phyloP scores from a whole-genome alignment of 176 grass and related monocot genomes.

The Ananas comosus region DNA sequence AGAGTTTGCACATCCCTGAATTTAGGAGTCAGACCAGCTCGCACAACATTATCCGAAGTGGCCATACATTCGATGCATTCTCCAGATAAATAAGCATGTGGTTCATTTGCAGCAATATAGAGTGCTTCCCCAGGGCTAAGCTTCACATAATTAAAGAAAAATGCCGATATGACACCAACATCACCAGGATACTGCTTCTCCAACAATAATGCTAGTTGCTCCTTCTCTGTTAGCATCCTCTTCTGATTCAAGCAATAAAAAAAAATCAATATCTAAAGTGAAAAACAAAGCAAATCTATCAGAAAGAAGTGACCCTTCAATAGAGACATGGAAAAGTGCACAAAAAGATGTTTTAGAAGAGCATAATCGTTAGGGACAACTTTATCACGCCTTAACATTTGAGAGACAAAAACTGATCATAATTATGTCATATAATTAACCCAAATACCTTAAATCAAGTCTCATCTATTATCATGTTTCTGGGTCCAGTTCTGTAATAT shows the following conservation, averaged over 20 bases:
- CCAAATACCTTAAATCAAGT: no score
- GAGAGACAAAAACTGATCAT: no score
- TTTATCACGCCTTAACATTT: no score
- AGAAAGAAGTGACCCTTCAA: no score
- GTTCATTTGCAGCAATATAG: slow-evolving; percentile 75
- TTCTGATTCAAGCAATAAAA: slow-evolving; percentile 30
- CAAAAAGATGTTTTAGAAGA: no score
- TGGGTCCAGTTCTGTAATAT: no score
- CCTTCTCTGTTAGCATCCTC: slow-evolving; percentile 70
- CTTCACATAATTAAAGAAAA: slow-evolving; percentile 79
- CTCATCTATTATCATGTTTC: no score
- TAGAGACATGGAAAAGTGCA: no score
- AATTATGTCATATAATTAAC: no score
- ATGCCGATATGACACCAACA: slow-evolving; percentile 66
- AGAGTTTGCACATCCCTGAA: slow-evolving; percentile 79
- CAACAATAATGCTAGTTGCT: slow-evolving; percentile 50
- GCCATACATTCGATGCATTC: slow-evolving; percentile 96
- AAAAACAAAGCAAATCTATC: no score
- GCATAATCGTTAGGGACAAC: no score
- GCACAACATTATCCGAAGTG: slow-evolving; percentile 80
- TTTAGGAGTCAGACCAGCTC: slow-evolving; percentile 84
- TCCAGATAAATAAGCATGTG: slow-evolving; percentile 76
- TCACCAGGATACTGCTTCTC: slow-evolving; percentile 65
- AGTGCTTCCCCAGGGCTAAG: slow-evolving; percentile 81
- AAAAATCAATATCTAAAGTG: background rate